Conservation (phyloP, 2,329 filamentous ascomycete genomes). For the Apiospora saccharicola region DNA sequence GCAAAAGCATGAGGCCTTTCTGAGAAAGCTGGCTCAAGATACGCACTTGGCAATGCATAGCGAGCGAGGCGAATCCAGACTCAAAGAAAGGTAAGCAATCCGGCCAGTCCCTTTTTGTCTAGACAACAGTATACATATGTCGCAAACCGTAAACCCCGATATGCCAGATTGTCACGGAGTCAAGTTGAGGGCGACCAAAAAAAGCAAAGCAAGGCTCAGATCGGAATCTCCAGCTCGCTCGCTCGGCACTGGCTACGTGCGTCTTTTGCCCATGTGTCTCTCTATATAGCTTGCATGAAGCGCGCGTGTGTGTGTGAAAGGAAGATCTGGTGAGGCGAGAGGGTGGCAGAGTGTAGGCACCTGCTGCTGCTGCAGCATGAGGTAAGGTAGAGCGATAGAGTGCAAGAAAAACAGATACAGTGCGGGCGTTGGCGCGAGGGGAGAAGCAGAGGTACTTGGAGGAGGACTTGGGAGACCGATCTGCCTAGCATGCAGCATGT, state of each 20-base stretch:
- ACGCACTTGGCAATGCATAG: constrained; percentile 1
- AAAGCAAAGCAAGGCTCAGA: constrained; percentile 1
- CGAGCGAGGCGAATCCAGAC: neutral
- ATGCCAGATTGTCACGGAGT: neutral
- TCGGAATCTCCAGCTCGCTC: neutral
- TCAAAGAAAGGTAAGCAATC: neutral
- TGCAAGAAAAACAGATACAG: constrained; percentile 3
- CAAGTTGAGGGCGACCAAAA: neutral
- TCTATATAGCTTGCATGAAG: constrained; percentile 18
- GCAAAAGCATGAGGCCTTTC: neutral
- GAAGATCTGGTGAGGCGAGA: neutral
- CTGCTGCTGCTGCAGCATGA: neutral
- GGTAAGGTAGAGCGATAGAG: neutral
- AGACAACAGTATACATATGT: neutral
- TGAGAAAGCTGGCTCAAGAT: neutral
- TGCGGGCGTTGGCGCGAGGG: neutral
- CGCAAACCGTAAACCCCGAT: neutral
- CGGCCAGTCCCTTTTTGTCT: neutral
- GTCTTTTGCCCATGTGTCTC: constrained; percentile 9
- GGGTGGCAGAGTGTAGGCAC: no score
- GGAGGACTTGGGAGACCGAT: constrained; percentile 17
- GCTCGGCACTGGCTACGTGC: neutral
- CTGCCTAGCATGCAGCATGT: constrained; percentile 22
- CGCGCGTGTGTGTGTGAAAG: neutral
- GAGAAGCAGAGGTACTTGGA: constrained; percentile 12